phyloP scores from a whole-genome alignment of 441 rosid genomes.

The Breynia disticha region DNA sequence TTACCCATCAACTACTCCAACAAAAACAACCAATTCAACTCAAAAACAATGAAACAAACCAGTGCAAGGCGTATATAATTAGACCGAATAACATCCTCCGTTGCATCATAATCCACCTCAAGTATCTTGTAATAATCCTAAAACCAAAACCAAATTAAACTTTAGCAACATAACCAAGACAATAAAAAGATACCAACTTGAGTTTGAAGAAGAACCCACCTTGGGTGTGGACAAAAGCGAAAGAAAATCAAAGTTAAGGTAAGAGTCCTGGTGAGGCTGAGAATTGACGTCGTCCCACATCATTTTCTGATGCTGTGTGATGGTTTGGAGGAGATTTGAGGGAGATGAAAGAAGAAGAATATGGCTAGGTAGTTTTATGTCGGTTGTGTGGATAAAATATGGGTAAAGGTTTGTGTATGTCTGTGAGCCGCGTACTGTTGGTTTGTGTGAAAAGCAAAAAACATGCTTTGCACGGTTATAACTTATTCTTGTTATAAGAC shows the following conservation, averaged over 20 bases:
- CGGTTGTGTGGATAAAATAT: slow-evolving; percentile 1
- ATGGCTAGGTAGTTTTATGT: not conserved
- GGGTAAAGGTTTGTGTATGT: not conserved
- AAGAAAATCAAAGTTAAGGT: slow-evolving; percentile 52
- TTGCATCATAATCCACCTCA: slow-evolving; percentile 70
- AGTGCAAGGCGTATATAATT: slow-evolving; percentile 87
- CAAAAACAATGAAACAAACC: slow-evolving; percentile 22
- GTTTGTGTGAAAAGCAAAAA: not conserved
- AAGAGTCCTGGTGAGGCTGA: slow-evolving; percentile 20
- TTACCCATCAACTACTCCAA: not conserved
- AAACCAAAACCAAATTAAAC: slow-evolving; percentile 2
- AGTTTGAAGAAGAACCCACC: slow-evolving; percentile 22
- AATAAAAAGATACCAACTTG: not conserved
- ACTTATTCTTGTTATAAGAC: no score
- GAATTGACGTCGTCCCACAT: slow-evolving; percentile 30
- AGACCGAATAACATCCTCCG: slow-evolving; percentile 78
- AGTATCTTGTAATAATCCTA: slow-evolving; percentile 86
- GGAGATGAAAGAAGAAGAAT: not conserved
- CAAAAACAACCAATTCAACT: not conserved
- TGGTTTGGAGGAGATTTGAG: not conserved
- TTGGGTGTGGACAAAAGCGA: slow-evolving; percentile 53
- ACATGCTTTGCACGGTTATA: no score
- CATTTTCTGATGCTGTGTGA: slow-evolving; percentile 7
- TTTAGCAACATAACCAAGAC: not conserved
- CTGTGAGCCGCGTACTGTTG: slow-evolving; percentile 9